Evolutionary conservation across 2,329 filamentous ascomycete genomes (phyloP).

Genomic region (Fusarium virguliforme): DNA sequence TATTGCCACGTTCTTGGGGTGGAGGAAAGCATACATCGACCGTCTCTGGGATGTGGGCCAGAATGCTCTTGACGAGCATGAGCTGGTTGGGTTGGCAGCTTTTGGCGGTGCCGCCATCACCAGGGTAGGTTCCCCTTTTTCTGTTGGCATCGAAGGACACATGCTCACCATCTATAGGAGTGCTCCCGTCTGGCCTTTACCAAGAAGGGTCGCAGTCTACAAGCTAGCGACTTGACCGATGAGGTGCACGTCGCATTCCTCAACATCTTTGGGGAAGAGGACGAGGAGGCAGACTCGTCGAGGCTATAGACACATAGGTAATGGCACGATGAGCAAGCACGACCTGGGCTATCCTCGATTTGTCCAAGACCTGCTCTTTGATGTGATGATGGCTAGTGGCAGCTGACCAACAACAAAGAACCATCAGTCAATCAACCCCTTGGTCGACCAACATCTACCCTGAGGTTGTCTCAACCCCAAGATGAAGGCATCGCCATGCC

Average conservation of each 20-base stretch:
- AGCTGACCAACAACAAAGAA: slow-evolving; percentile 3
- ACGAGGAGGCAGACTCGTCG: slow-evolving; percentile 57
- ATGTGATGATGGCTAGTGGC: not conserved
- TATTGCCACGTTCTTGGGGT: slow-evolving; percentile 89
- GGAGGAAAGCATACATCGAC: slow-evolving; percentile 89
- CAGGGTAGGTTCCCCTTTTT: slow-evolving; percentile 69
- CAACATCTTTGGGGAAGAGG: slow-evolving; percentile 82
- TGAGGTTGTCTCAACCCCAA: no score
- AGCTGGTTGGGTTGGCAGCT: slow-evolving; percentile 82
- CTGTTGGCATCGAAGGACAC: not conserved
- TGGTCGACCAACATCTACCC: no score
- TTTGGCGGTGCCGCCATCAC: slow-evolving; percentile 92
- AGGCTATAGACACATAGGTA: slow-evolving; percentile 50
- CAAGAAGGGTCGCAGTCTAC: slow-evolving; percentile 88
- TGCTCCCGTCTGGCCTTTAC: slow-evolving; percentile 90
- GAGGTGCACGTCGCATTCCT: slow-evolving; percentile 89
- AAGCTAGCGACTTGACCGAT: slow-evolving; percentile 93
- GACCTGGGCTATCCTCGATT: not conserved
- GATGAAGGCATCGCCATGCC: no score
- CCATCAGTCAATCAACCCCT: no score
- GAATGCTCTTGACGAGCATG: slow-evolving; percentile 65
- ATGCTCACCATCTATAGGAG: slow-evolving; percentile 65
- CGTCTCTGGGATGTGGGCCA: slow-evolving; percentile 78
- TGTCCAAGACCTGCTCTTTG: slow-evolving; percentile 3
- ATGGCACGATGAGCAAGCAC: slow-evolving; percentile 9